These are phyloP conservation scores for Saksenaea oblongispora DNA, from an alignment of 371 early-diverging fungal species.

Conservation along the genomic window DNA sequence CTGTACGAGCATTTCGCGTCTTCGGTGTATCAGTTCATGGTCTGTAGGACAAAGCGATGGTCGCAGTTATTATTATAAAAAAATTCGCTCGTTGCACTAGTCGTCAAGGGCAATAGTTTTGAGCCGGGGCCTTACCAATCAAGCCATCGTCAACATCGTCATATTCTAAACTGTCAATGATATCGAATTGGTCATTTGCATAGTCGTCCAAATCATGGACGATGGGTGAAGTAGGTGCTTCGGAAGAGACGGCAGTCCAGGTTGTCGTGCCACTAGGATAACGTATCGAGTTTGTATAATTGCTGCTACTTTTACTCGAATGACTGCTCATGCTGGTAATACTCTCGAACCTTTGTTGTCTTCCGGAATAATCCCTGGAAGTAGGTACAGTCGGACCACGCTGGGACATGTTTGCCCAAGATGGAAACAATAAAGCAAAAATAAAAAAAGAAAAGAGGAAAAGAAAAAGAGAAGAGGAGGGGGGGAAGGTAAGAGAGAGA, in stretches of 20 bases:
- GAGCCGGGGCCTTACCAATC: background rate
- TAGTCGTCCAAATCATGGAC: conserved; percentile 2
- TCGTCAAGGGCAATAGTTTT: background rate
- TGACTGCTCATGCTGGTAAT: conserved; percentile 18
- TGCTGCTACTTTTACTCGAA: conserved; percentile 18
- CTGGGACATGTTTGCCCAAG: conserved; percentile 5
- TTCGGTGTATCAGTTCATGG: conserved; percentile 37
- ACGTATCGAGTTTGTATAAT: conserved; percentile 7
- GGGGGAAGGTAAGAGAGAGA: background rate
- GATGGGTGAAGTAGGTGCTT: conserved; percentile 7
- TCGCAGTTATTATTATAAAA: background rate
- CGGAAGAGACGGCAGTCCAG: conserved; percentile 13
- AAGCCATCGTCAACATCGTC: conserved; percentile 17
- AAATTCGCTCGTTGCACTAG: background rate
- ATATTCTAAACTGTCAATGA: conserved; percentile 17
- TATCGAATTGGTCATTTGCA: conserved; percentile 10
- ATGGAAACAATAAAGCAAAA: background rate
- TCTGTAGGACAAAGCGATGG: conserved; percentile 20
- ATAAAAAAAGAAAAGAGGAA: background rate
- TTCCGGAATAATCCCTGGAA: background rate
- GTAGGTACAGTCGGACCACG: background rate
- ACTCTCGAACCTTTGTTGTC: conserved; percentile 8
- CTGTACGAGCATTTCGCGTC: conserved; percentile 38
- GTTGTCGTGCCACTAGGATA: conserved; percentile 18
- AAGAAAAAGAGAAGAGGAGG: background rate